Evolutionary conservation across 2,329 filamentous ascomycete species (phyloP), one percentile per base, ranked within the genome.

Genomic region (Aspergillus texensis): DNA sequence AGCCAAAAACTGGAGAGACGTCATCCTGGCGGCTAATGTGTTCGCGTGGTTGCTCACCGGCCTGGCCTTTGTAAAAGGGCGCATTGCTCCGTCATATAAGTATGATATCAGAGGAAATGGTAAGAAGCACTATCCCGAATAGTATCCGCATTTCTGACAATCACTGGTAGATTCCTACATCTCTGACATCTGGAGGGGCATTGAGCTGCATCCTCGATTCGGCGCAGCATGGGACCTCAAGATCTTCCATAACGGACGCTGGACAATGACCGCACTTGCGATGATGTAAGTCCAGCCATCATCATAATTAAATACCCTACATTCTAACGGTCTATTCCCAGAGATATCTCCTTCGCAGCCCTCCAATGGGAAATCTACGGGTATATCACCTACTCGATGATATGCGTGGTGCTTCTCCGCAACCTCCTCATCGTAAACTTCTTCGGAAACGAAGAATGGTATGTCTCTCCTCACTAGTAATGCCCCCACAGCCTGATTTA

Each of bases 241-340:
- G 61, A 71, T 83, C 0, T 84, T 83, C 64, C 80, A 77, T 56
- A 83, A 83, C 58, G 81, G 81, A 4, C 73, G 82, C 26, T 78
- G 79, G n/a, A 82, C 82, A 10, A 83, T 84, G 59, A 74, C 83
- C 64, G 75, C 77, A 10, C 83, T 81, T 81, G 81, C 79, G n/a
- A 74, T 84, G 16, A 67, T 57, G 50, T 41, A 21, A 56, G 28
- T 43, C 3, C 4, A 24, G 6, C 3, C 6, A 3, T 12, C 24
- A 48, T 11, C 2, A 12, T 2, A 6, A 2, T 28, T 1, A 8
- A 0, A 26, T 48, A 28, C 9, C 21, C 1, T 1, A 26, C 16
- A 2, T 6, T 16, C 12, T 48, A 48, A 48, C 8, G 0, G 14
- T 26, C 0, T 6, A 2, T 5, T 19, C 2, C 5, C 5, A 48